These are phyloP conservation scores for Chalciporus piperatus DNA, from an alignment of 768 basidiomycete species.

Conservation along the genomic window DNA sequence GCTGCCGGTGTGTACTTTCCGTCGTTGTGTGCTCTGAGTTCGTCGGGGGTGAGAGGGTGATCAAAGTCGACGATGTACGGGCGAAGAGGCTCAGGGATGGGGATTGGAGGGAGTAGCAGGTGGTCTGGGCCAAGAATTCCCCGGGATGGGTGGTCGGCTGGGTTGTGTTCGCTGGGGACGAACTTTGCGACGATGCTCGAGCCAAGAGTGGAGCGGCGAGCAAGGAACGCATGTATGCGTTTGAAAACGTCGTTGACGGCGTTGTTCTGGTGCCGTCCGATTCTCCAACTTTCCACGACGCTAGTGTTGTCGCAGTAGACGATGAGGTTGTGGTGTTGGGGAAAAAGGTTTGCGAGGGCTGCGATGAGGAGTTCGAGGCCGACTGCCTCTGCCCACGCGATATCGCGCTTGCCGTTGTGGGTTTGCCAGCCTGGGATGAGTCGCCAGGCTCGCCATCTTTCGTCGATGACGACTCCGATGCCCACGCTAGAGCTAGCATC, in stretches of 20 bases:
- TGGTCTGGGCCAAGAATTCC: no score
- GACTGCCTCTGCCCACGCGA: slow-evolving; percentile 23
- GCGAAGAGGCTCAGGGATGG: slow-evolving; percentile 4
- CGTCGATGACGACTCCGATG: not conserved
- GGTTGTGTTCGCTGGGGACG: no score
- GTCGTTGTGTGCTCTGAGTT: not conserved
- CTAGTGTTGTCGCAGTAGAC: slow-evolving; percentile 16
- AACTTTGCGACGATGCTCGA: no score
- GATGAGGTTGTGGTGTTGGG: not conserved
- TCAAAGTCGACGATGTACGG: not conserved
- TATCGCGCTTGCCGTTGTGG: slow-evolving; percentile 1
- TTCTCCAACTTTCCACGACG: slow-evolving; percentile 17
- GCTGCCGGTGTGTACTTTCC: not conserved
- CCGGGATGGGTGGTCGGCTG: no score
- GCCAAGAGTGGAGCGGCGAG: no score
- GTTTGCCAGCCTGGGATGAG: slow-evolving; percentile 14
- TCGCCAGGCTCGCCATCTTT: not conserved
- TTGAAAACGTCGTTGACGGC: slow-evolving; percentile 16
- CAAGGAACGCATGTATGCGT: not conserved
- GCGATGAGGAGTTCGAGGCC: slow-evolving; percentile 1
- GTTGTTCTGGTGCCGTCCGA: not conserved
- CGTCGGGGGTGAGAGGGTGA: not conserved
- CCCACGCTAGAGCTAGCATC: slow-evolving; percentile 9
- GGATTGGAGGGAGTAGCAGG: slow-evolving; percentile 9
- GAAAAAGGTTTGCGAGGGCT: not conserved